Conservation (phyloP, 352 stramenopile genomes). For the Pilasporangium apinafurcum region DNA sequence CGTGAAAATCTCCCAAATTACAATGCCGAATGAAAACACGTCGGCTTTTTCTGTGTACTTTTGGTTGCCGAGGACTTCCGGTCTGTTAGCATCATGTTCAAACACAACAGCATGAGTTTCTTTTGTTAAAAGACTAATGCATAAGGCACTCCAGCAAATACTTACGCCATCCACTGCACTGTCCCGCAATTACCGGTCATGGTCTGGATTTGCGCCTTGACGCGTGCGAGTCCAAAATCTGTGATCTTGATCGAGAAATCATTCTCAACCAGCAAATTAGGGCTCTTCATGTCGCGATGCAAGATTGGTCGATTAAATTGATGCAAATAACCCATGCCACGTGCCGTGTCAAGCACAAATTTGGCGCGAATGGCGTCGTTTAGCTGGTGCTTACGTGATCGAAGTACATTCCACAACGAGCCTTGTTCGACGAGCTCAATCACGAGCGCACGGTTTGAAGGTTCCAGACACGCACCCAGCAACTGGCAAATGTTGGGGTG, state of each 20-base stretch:
- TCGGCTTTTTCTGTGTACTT: slow-evolving; percentile 93
- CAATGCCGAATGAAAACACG: slow-evolving; percentile 92
- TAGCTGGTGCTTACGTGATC: slow-evolving; percentile 31
- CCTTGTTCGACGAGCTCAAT: slow-evolving; percentile 91
- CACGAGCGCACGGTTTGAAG: slow-evolving; percentile 92
- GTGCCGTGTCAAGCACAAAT: slow-evolving; percentile 71
- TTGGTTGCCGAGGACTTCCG: slow-evolving; percentile 83
- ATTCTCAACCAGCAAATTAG: slow-evolving; percentile 83
- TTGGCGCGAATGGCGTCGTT: slow-evolving; percentile 34
- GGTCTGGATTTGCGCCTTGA: slow-evolving; percentile 89
- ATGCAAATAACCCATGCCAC: slow-evolving; percentile 88
- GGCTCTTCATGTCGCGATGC: slow-evolving; percentile 87
- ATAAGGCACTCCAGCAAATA: slow-evolving; percentile 5
- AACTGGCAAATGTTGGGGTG: slow-evolving; percentile 98
- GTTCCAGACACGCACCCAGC: slow-evolving; percentile 91
- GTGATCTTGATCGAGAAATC: slow-evolving; percentile 88
- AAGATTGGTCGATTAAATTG: slow-evolving; percentile 82
- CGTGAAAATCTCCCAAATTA: slow-evolving; percentile 92
- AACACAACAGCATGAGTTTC: slow-evolving; percentile 6
- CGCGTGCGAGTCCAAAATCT: slow-evolving; percentile 88
- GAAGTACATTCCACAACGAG: slow-evolving; percentile 91
- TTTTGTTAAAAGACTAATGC: slow-evolving; percentile 15
- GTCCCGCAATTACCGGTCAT: slow-evolving; percentile 92
- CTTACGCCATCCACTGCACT: slow-evolving; percentile 84
- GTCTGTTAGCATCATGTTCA: slow-evolving; percentile 21